Evolutionary conservation across 2,329 filamentous ascomycete species (phyloP), one percentile per base, ranked within the genome.

Genomic region (Fusarium luffae): DNA sequence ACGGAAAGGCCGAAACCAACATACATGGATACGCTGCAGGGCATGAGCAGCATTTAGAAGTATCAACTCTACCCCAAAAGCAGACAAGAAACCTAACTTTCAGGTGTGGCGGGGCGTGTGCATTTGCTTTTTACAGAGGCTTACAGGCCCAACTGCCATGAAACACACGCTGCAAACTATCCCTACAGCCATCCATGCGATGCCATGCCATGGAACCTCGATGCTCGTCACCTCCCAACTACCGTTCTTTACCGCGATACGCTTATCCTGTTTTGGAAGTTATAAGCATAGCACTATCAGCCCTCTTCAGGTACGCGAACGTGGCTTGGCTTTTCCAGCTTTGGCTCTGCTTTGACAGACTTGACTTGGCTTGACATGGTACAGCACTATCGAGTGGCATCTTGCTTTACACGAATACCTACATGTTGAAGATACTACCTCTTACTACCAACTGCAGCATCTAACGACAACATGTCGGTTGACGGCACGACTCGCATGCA

Each of bases 51-150:
- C 19, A 32, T 49, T 40, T 34, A 40, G 52, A 64, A 28, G 27
- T 40, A 64, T 64, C 43, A 34, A 52, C 34, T 37, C 30, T 27
- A 62, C 28, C 9, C 44, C 44, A 25, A 52, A 51, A 42, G 14
- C 18, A 52, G 32, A 28, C 37, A 42, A 21, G 49, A 21, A 50
- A 37, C 47, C 34, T 37, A 16, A 52, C 49, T 52, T 28, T n/a
- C 16, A 59, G 44, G 59, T 49, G 52, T 64, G 61, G 61, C 30
- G 46, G 61, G 61, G 61, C 61, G 61, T 64, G 61, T 65, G 51
- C 61, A 65, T 60, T 16, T 27, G 37, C 37, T 19, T 41, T 25
- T 37, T 21, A 52, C 18, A 25, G 23, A 52, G 28, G 21, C 21
- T 13, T 37, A 14, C 48, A 37, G 34, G 18, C 18, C 12, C 18